Evolutionary conservation across 2,329 filamentous ascomycete species (phyloP), one percentile per base, ranked within the genome.

Genomic region (Colletotrichum paranaense): DNA sequence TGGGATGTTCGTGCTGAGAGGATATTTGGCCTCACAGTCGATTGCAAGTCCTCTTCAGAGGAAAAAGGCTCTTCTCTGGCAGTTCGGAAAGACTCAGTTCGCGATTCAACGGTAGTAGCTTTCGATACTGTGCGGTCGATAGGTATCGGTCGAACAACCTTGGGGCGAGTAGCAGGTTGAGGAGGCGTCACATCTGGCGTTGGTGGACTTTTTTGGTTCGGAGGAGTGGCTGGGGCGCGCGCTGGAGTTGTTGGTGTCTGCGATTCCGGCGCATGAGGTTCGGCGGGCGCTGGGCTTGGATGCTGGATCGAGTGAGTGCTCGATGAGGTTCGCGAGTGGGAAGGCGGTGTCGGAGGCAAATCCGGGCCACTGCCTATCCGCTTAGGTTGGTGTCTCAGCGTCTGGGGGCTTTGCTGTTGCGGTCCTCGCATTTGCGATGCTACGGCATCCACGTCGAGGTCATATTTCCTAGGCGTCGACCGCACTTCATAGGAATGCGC

Each of bases 141-240:
- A 57, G 86, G 78, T 22, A 81, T 79, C 22, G 88, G 87, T 38
- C 88, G 88, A 58, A 85, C 78, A 66, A 83, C 79, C 78, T 84
- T 85, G 19, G 86, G 82, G 70, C 85, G 86, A 49, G 81, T 81
- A 60, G 80, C 78, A 56, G 82, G 81, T 73, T 90, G 88, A 46
- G 93, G 93, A 65, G 93, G 93, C 19, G 93, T 95, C 58, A 93
- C 89, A 81, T 95, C 93, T 42, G 93, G 93, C 3, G 93, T 95
- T 38, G 92, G 93, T 19, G 92, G 92, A 77, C 91, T 93, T 78
- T 88, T 88, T 75, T 92, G 90, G 75, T 90, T 89, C 32, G 90
- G 88, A 62, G 92, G 91, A 5, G 92, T 94, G 67, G 85, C 84
- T n/a, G 88, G 88, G 11, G 85, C 69, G 52, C 67, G 73, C 62